Evolutionary conservation across 192 early-diverging fungal species (phyloP), one percentile per base, ranked within the genome.

Genomic region (Rhizophagus prolifer): DNA sequence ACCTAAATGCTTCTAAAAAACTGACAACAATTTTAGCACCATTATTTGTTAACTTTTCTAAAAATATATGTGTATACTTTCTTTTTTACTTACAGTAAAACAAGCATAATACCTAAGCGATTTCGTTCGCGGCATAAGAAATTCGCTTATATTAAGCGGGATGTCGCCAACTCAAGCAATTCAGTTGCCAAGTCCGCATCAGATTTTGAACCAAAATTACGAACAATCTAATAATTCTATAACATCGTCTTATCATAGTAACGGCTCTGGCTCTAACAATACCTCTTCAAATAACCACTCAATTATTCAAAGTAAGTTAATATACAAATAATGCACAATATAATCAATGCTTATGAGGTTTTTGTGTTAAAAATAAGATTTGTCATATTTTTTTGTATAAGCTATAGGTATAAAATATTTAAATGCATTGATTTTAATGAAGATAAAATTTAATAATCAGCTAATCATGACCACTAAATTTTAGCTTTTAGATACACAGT

Each of bases 161-260:
- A 62, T 62, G 61, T 62, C 61, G 61, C 61, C 61, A 62, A 62
- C 61, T 28, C 61, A 62, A 62, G 61, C 61, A 26, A 62, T 62
- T 62, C 61, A 62, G n/a, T 62, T 62, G 26, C 61, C 61, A 62
- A 62, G 61, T 10, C 61, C 61, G 61, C 61, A 62, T 62, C 61
- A 62, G 26, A 62, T 62, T 62, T 62, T 62, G 26, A 62, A 62
- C 61, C 23, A 26, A 62, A 62, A 62, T 26, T 62, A 62, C 61
- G 61, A 62, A 26, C 61, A 62, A 62, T 10, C 61, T 62, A 26
- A 23, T 23, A 13, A 23, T 62, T 62, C 61, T 62, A 62, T 23
- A 23, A 23, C 59, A 23, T 60, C 23, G 23, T n/a, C 61, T 28
- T 62, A 62, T 62, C 61, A 62, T 62, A 62, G 13, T 62, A 23